A percentile compares a stretch with the other conserved stretches of the same genome.
phyloP scores from a whole-genome alignment of 257 asterid genomes.

The Solanum dulcamara region DNA sequence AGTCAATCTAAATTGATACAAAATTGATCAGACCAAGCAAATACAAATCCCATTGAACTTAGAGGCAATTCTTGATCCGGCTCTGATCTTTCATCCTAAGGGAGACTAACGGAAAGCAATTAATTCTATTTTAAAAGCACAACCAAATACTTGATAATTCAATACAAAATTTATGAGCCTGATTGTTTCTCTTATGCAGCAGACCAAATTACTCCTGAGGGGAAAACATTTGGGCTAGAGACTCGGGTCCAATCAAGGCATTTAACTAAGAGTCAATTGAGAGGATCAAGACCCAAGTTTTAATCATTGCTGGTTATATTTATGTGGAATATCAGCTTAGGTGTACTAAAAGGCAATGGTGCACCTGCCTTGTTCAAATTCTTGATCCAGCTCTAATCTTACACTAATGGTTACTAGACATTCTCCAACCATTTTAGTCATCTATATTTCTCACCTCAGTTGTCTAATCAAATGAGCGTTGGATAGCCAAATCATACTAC shows the following conservation, averaged over 20 bases:
- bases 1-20: neutral
- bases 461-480: neutral
- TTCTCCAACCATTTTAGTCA: neutral
- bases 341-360: neutral
- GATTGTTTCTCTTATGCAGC: neutral
- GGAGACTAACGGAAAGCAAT: neutral
- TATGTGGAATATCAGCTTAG: neutral
- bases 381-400: neutral
- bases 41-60: neutral
- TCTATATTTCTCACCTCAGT: neutral
- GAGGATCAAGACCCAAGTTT: neutral
- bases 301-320: too few relatives aligned
- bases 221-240: neutral
- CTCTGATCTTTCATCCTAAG: neutral
- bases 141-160: neutral
- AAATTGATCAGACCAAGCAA: neutral
- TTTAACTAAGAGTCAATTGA: neutral
- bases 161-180: neutral
- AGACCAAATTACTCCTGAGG: neutral
- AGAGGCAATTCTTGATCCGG: neutral
- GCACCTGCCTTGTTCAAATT: neutral
- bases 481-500: neutral
- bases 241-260: neutral
- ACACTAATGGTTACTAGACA: neutral
- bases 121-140: neutral